Base-by-base conservation (phyloP, 2,329 filamentous ascomycete species). In the Dryadomyces sulphureus region DNA sequence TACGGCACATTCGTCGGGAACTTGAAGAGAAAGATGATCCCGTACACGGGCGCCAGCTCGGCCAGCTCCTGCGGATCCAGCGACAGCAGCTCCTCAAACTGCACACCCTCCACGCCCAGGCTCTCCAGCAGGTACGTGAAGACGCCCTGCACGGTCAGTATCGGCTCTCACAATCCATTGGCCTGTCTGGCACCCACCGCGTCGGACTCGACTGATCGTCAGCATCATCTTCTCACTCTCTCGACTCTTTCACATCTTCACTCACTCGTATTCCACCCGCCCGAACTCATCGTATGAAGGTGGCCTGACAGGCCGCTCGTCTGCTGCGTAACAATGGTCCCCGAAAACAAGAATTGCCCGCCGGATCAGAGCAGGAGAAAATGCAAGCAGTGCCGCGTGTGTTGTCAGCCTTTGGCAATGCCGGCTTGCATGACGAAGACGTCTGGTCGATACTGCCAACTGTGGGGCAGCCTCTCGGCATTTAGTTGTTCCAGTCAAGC, bases 21-120 rank as follows among this genome's bases (percentile, higher is more conserved):
- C 68, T 95, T 96, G 79, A 98, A 98, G 62, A 98, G 85, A 66
- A 98, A 98, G 59, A 98, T 95, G 54, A 98, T 87, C 57, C 92
- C 92, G 67, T 94, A 93, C 45, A 94, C 73, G 17, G 85, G 84
- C 55, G 82, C 79, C 30, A 88, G 74, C 53, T 79, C 68, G 38
- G 75, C 72, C 12, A 93, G 73, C 48, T 75, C 74, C 45, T 85
- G 77, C 7, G 86, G 70, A 55, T 96, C 90, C 53, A 98, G 79
- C 1, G 85, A 83, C 48, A 95, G 77, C 53, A 98, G 79, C 68
- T 98, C 92, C 68, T 96, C 92, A 61, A 95, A 96, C 64, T 98
- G 92, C 2, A 96, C 87, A 59, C 86, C 79, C 62, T 89, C 84
- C 56, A 94, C 89, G 43, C 92, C 92, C 51, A 98, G 82, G 57